phyloP scores from a whole-genome alignment of 73 alveolate species.

The Tetrahymena malaccensis region DNA sequence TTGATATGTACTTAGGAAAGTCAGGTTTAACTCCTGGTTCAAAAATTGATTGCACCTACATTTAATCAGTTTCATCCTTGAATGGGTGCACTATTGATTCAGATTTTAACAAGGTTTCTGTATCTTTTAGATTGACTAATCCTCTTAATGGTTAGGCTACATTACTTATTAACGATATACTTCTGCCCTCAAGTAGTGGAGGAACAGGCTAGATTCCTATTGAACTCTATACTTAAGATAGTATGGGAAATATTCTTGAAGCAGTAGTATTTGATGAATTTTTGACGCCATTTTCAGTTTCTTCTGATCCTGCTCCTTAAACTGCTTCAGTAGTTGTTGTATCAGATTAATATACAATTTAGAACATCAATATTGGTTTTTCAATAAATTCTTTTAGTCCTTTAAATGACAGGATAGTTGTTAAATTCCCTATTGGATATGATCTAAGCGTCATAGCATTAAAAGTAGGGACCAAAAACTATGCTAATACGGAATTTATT shows the following conservation, averaged over 20 bases:
- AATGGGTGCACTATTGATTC: background rate
- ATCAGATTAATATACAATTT: background rate
- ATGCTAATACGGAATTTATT: background rate
- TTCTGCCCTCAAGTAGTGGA: conserved; percentile 2
- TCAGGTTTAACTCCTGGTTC: background rate
- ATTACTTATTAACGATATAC: background rate
- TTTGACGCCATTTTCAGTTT: background rate
- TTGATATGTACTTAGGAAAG: background rate
- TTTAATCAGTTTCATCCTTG: background rate
- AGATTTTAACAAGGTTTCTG: background rate
- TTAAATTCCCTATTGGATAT: background rate
- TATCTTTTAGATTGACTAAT: background rate
- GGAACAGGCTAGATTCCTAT: background rate
- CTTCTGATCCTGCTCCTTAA: background rate
- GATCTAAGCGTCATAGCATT: background rate
- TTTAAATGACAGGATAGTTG: background rate
- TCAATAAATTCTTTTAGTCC: background rate
- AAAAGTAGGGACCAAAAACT: background rate
- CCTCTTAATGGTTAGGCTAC: background rate
- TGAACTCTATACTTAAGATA: conserved; percentile 14
- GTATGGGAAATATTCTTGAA: background rate
- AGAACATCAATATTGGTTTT: background rate
- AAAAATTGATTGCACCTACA: background rate
- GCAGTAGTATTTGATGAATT: background rate
- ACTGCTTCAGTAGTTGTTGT: background rate